Conservation (phyloP, 257 asterid species). For the Plantago elongata region DNA sequence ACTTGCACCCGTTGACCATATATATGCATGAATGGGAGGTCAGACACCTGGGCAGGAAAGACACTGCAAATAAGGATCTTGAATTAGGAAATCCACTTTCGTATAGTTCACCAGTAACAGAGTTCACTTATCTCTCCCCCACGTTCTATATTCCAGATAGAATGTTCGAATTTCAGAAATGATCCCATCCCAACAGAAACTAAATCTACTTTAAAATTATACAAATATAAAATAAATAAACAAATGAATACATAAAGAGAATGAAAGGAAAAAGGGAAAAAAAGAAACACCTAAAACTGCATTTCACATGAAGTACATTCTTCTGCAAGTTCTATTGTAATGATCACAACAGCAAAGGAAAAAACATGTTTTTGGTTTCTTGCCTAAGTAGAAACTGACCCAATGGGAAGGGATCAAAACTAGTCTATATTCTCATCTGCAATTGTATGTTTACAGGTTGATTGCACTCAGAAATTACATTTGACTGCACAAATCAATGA, state of each 20-base stretch:
- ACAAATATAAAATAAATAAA: background rate
- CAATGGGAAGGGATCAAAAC: too few relatives aligned
- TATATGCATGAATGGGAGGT: slow-evolving; percentile 76
- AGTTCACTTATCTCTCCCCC: background rate
- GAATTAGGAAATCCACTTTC: slow-evolving; percentile 1
- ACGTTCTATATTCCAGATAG: background rate
- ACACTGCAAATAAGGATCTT: slow-evolving; percentile 46
- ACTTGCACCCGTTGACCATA: slow-evolving; percentile 77
- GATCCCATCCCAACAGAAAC: background rate
- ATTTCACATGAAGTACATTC: too few relatives aligned
- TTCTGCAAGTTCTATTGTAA: too few relatives aligned
- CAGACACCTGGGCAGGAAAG: slow-evolving; percentile 63
- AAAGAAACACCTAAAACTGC: too few relatives aligned
- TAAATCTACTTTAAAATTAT: background rate
- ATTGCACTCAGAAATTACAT: too few relatives aligned
- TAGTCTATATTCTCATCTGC: too few relatives aligned
- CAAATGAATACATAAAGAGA: background rate
- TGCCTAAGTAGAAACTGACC: too few relatives aligned
- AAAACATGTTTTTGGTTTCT: too few relatives aligned
- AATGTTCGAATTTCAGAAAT: background rate
- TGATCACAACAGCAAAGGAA: too few relatives aligned
- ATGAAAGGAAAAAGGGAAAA: too few relatives aligned
- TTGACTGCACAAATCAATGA: too few relatives aligned
- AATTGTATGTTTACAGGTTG: too few relatives aligned
- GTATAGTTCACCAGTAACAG: background rate